Base-by-base conservation (phyloP, 345 rosid genomes). In the Salix dunnii region DNA sequence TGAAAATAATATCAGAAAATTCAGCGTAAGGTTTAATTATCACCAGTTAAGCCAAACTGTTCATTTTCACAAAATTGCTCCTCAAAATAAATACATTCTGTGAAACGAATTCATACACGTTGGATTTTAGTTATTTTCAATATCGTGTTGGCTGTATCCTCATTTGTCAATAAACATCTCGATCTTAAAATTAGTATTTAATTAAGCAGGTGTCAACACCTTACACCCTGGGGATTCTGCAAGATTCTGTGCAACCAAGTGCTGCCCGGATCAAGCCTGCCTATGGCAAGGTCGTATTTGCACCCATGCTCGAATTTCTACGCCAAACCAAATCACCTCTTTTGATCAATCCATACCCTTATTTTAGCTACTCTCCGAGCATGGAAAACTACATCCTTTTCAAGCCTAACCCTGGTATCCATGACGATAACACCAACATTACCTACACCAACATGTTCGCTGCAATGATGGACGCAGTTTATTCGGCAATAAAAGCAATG, bases 331-430 rank as follows among this genome's bases (percentile, higher is more conserved):
- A 89, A 76, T 91, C 97, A 28, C 93, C 94, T 3, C 87, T 95
- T 78, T 78, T 91, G 90, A 43, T 95, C 42, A 92, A 92, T 79
- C 97, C 99, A 0, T 92, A 94, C 75, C 97, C 99, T 5, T 95
- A 88, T 83, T 95, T 92, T 71, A 80, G 86, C 28, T 91, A 84
- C 76, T 63, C 77, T 1, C 84, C 83, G 0, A 65, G 71, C 7
- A 38, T 74, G 38, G 68, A 80, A 6, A 82, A 92, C 61, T 95
- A 78, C 76, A 84, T 82, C 38, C 82, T 90, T 27, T 95, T 91
- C 89, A 85, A 78, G 46, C 85, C 82, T 1, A 87, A 83, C 84
- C 83, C 58, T 0, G 94, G 84, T 16, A 13, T 89, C 40, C 81
- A 68, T 53, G 98, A 95, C 79, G 60, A 20, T 1, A 38, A 46